Percentiles rank a stretch among this genome's conserved stretches.
Evolutionary conservation across 2,329 filamentous ascomycete genomes (phyloP).

Genomic region (Botrytis porri): DNA sequence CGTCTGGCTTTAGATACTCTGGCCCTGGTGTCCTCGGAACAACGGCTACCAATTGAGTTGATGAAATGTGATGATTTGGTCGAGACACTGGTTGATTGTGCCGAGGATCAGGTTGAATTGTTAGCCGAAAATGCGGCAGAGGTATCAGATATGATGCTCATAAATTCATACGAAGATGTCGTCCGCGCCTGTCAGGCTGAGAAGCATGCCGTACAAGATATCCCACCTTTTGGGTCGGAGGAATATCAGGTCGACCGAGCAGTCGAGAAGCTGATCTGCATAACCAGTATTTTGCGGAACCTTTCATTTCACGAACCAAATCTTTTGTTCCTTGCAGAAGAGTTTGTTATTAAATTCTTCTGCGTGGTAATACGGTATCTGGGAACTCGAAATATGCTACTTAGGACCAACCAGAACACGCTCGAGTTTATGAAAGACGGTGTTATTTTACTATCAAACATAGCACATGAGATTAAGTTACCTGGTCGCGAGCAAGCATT

Average conservation of each 20-base stretch:
- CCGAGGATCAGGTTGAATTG: slow-evolving; percentile 80
- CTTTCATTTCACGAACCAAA: slow-evolving; percentile 84
- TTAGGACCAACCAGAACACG: slow-evolving; percentile 79
- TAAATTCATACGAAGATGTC: slow-evolving; percentile 85
- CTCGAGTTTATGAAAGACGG: slow-evolving; percentile 97
- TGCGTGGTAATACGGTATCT: slow-evolving; percentile 81
- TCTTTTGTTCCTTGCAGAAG: slow-evolving; percentile 69
- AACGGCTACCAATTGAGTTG: slow-evolving; percentile 60
- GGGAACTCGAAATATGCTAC: slow-evolving; percentile 82
- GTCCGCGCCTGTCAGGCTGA: slow-evolving; percentile 75
- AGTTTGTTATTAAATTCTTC: slow-evolving; percentile 77
- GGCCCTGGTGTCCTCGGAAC: slow-evolving; percentile 60
- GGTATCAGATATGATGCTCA: slow-evolving; percentile 79
- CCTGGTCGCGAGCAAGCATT: slow-evolving; percentile 84
- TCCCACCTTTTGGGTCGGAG: slow-evolving; percentile 68
- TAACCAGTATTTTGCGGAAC: slow-evolving; percentile 90
- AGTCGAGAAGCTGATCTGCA: slow-evolving; percentile 81
- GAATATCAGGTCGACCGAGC: slow-evolving; percentile 83
- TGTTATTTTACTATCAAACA: slow-evolving; percentile 84
- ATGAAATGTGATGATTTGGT: slow-evolving; percentile 81
- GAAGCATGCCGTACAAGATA: slow-evolving; percentile 66
- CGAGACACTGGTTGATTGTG: slow-evolving; percentile 85
- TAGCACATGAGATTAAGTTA: slow-evolving; percentile 75
- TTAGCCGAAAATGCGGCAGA: slow-evolving; percentile 83
- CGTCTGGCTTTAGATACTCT: slow-evolving; percentile 84